These are phyloP conservation scores for Cajanus cajan DNA, from an alignment of 306 rosid genomes.

Conservation along the genomic window DNA sequence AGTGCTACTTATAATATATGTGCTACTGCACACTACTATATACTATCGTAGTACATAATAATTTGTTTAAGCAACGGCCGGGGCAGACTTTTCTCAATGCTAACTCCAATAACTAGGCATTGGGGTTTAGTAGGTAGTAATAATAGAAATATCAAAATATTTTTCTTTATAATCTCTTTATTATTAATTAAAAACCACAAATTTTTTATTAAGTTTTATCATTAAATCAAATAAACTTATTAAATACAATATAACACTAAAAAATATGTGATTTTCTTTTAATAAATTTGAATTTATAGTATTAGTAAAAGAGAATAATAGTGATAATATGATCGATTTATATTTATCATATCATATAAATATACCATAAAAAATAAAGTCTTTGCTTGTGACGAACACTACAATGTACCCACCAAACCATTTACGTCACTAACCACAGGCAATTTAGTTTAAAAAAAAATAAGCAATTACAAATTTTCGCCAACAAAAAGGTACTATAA, in stretches of 20 bases:
- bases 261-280: too few species aligned
- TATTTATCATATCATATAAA: not conserved
- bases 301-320: too few species aligned
- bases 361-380: constrained; percentile 4
- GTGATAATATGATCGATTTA: too few species aligned
- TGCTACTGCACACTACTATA: constrained; percentile 4
- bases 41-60: too few species aligned
- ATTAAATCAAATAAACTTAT: too few species aligned
- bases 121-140: constrained; percentile 17
- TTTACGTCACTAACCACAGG: not conserved
- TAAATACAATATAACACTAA: too few species aligned
- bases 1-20: not conserved
- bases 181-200: too few species aligned
- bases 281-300: too few species aligned
- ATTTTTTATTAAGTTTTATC: too few species aligned
- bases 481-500: not conserved
- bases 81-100: not conserved
- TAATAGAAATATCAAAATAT: too few species aligned
- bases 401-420: constrained; percentile 20
- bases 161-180: too few species aligned
- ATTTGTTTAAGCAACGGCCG: not conserved
- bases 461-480: not conserved
- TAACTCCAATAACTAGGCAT: constrained; percentile 3
- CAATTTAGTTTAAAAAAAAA: not conserved
- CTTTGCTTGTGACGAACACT: constrained; percentile 25